Evolutionary conservation across 1,284 basidiomycete genomes (phyloP), one percentile per base, ranked within the genome.

Genomic region (Peniophora sp.): DNA sequence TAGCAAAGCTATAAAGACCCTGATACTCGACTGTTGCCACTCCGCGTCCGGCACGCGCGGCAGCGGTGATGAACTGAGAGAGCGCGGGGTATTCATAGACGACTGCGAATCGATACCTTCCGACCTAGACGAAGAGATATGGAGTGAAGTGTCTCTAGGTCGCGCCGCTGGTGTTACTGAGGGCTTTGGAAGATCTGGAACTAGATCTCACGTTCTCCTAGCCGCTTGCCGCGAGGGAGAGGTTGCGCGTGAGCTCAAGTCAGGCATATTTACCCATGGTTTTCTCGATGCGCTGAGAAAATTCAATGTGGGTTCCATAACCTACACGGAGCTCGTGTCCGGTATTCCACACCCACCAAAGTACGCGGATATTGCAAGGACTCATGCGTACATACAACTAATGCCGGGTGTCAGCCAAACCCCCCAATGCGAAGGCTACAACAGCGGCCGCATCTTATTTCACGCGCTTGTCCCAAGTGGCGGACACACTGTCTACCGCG

Each of bases 11-110:
- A 43, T n/a, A 3, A 32, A 69, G 68, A 70, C 68, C 8, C 54
- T 70, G 9, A 69, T 72, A 34, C 55, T 72, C n/a, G 69, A 71
- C 52, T 69, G 67, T 47, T 70, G 70, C 53, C 61, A 62, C 53
- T 68, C 69, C 12, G 69, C 19, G 9, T 45, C 62, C 5, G 65
- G 69, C 5, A 57, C 65, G 32, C 58, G 16, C 12, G 49, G 50
- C 24, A 41, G 32, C 3, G 23, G n/a, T 8, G 20, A 41, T n/a
- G 16, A 16, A 23, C 45, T 45, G 50, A 20, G 27, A 6, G 59
- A 54, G 65, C 10, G 19, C 44, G 27, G 56, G 54, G 32, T 56
- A 64, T n/a, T 44, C 46, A n/a, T 9, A 8, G 5, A 9, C 17
- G 14, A 10, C 14, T 53, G 60, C n/a, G 46, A 22, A 5, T 41